A percentile compares a stretch with the other conserved stretches of the same genome.
Evolutionary conservation across 345 rosid species (phyloP).

Genomic region (Hibiscus tridactylites): DNA sequence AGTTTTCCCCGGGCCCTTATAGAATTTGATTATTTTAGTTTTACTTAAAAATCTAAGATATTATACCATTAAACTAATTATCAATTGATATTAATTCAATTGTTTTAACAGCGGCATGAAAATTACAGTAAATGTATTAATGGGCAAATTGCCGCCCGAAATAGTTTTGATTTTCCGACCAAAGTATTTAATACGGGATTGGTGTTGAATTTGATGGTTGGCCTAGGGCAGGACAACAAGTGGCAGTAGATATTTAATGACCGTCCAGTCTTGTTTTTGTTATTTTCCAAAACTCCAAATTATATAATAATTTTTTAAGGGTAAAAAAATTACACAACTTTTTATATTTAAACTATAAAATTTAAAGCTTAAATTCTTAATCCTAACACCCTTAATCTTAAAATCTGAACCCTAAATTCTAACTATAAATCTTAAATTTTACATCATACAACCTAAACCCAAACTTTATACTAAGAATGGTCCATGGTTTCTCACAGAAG

Average conservation of each 20-base stretch:
- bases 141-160: neutral
- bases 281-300: neutral
- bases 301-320: neutral
- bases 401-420: too few relatives aligned
- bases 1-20: too few relatives aligned
- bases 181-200: neutral
- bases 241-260: neutral
- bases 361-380: too few relatives aligned
- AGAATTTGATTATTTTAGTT: too few relatives aligned
- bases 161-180: neutral
- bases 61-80: too few relatives aligned
- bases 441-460: too few relatives aligned
- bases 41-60: too few relatives aligned
- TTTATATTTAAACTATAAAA: too few relatives aligned
- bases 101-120: neutral
- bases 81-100: neutral
- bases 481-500: neutral
- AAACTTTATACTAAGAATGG: neutral
- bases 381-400: too few relatives aligned
- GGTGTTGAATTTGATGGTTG: constrained; percentile 1
- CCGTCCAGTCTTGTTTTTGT: neutral
- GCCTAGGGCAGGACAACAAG: neutral
- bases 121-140: neutral
- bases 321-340: too few relatives aligned
- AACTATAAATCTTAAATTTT: too few relatives aligned